Evolutionary conservation across 1,139 yeast species (phyloP), one percentile per base, ranked within the genome.

Genomic region (Pneumocystis wakefieldiae): DNA sequence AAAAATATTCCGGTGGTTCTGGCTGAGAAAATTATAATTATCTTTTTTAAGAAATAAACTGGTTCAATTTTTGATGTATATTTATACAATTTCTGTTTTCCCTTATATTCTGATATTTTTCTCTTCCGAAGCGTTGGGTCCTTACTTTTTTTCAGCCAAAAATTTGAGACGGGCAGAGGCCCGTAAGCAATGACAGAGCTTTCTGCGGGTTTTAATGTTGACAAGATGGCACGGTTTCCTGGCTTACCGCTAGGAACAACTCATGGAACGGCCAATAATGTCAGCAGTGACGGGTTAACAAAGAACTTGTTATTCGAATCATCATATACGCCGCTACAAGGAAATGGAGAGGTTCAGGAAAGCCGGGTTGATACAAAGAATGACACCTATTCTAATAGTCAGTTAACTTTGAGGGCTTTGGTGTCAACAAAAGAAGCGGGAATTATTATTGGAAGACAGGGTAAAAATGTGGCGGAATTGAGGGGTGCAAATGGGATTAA

Each of bases 401-500:
- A 69, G 39, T 64, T 74, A 37, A 73, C 77, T 12, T 66, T 75
- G 41, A 79, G 96, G 68, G 82, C 90, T 1, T 78, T 90, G 59
- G 88, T 90, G 29, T 83, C 94, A 14, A 83, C 94, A 64, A 87
- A 86, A 72, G 97, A 90, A 74, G 91, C 96, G 15, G 96, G 96
- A 24, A 87, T 91, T 67, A 83, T 90, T 67, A 90, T 90, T 70
- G 97, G 97, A 60, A 87, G 87, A 70, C 86, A 83, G 69, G 97
- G 97, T 59, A 79, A 81, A 65, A 87, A 86, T 63, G 90, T 90
- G 67, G 87, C 91, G 65, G 81, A 83, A 42, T 83, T 90, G 63
- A 80, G 96, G 68, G 90, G 83, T 61, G 82, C 81, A 67, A 87
- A 94, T 58, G 82, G 82, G 65, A 91, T 92, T 67, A 87, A 86